Base-by-base conservation (phyloP, 768 basidiomycete genomes). In the Sporobolomyces phaffii region DNA sequence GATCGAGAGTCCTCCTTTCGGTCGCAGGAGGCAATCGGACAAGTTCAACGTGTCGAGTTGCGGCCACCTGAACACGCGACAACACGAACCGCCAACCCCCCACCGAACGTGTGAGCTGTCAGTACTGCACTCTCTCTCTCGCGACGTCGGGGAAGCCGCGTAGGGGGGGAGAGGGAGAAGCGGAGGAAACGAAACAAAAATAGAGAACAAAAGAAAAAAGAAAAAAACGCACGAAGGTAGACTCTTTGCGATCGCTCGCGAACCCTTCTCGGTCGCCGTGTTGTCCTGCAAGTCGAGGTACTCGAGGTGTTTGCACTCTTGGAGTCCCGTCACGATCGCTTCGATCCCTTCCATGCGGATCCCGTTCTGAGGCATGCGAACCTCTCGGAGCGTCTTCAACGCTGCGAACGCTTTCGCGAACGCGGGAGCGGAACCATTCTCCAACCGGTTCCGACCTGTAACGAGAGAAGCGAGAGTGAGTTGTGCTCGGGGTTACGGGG, bases 331-430 rank as follows among this genome's bases (percentile, higher is more conserved):
- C 8, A 90, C 89, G 28, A 99, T 84, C 15, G 84, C 83, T 13
- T 82, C 83, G 75, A 94, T 88, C 6, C 96, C 96, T 64, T 87
- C 87, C 86, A 90, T 90, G 70, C 91, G 83, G 73, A 99, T 97
- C 7, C 94, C 96, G 75, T 99, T 97, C 81, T 98, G 93, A n/a
- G 90, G 89, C 86, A 98, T 87, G 64, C 89, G 84, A 34, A 98
- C 87, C 71, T 96, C 90, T 58, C 81, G 81, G 36, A 99, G 83
- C 9, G 85, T 85, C 10, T 84, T 86, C 75, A 96, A 91, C 41
- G 84, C 88, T 1, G 85, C 85, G 75, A 94, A 94, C 6, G 94
- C 93, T 43, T 85, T 83, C 1, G 90, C 91, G 88, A 90, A 98
- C 9, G 83, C 82, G 0, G 80, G 67, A 11, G 94, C 90, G 4